phyloP scores from a whole-genome alignment of 2,329 filamentous ascomycete genomes.

The Grosmannia huntii region DNA sequence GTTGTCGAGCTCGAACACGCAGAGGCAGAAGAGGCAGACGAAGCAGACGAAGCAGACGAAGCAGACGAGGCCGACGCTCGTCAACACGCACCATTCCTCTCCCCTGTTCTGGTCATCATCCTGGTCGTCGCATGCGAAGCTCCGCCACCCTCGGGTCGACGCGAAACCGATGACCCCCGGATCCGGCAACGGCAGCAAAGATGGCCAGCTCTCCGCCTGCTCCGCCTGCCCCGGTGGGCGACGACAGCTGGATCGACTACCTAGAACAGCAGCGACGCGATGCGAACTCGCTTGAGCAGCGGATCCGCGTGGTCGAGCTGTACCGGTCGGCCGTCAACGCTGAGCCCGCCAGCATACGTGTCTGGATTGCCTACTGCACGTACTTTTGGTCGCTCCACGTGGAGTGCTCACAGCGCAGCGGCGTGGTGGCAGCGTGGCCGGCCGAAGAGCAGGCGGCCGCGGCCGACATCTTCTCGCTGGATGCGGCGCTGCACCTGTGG shows the following conservation, averaged over 20 bases:
- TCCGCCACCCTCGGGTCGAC: background rate
- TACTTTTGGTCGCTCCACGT: conserved; percentile 62
- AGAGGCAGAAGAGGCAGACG: too few relatives aligned
- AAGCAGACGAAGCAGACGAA: background rate
- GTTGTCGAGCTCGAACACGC: too few relatives aligned
- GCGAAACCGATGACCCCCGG: conserved; percentile 9
- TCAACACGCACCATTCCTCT: background rate
- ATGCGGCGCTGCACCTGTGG: conserved; percentile 55
- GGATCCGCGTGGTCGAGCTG: conserved; percentile 57
- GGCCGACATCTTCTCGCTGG: conserved; percentile 58
- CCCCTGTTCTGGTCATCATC: too few relatives aligned
- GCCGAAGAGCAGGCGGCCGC: conserved; percentile 58
- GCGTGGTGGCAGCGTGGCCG: conserved; percentile 41
- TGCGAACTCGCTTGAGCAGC: conserved; percentile 50
- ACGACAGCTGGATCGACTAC: conserved; percentile 66
- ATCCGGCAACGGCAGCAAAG: conserved; percentile 5
- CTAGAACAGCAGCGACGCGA: conserved; percentile 56
- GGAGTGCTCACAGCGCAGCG: conserved; percentile 42
- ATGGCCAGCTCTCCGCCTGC: conserved; percentile 14
- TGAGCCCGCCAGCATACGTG: conserved; percentile 58
- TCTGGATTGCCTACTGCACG: conserved; percentile 70
- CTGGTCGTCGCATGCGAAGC: background rate
- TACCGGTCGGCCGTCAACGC: conserved; percentile 57
- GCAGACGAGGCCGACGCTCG: background rate
- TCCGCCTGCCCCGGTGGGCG: conserved; percentile 37